phyloP scores from a whole-genome alignment of 2,329 filamentous ascomycete species.

The Talaromyces albobiverticillius region DNA sequence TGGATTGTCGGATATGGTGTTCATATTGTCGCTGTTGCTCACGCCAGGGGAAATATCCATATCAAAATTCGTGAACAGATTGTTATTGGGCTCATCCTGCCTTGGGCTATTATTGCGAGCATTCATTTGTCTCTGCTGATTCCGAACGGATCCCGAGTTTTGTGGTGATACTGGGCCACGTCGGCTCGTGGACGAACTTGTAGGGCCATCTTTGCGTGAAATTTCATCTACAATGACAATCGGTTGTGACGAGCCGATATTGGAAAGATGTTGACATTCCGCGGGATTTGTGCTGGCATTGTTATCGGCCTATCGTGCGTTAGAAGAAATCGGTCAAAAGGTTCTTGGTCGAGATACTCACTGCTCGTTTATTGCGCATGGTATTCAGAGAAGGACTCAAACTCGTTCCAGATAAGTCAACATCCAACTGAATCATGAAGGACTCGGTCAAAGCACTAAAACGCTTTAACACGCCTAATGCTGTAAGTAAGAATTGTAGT shows the following conservation, averaged over 20 bases:
- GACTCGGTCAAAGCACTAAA: constrained; percentile 91
- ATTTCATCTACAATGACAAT: neutral
- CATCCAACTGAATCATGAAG: constrained; percentile 87
- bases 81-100: constrained; percentile 6
- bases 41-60: constrained; percentile 32
- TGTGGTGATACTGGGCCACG: constrained; percentile 5
- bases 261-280: neutral
- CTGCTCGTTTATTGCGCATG: constrained; percentile 8
- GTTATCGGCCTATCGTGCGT: neutral
- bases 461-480: constrained; percentile 84
- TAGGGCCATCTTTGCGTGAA: neutral
- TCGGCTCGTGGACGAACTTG: constrained; percentile 9
- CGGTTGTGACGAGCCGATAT: neutral
- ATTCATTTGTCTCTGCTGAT: constrained; percentile 20
- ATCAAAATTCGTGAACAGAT: constrained; percentile 23
- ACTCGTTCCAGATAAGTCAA: constrained; percentile 70
- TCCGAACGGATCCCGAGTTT: constrained; percentile 22
- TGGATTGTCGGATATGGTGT: constrained; percentile 32
- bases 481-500: constrained; percentile 82
- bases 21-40: constrained; percentile 27
- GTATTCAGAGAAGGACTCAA: constrained; percentile 23
- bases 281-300: neutral
- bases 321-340: neutral
- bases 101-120: constrained; percentile 10
- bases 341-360: constrained; percentile 2